Percentiles rank a stretch among this genome's conserved stretches.
These are phyloP conservation scores for Tylopilus cervinicoccineus DNA, from an alignment of 768 basidiomycete species.

Conservation along the genomic window DNA sequence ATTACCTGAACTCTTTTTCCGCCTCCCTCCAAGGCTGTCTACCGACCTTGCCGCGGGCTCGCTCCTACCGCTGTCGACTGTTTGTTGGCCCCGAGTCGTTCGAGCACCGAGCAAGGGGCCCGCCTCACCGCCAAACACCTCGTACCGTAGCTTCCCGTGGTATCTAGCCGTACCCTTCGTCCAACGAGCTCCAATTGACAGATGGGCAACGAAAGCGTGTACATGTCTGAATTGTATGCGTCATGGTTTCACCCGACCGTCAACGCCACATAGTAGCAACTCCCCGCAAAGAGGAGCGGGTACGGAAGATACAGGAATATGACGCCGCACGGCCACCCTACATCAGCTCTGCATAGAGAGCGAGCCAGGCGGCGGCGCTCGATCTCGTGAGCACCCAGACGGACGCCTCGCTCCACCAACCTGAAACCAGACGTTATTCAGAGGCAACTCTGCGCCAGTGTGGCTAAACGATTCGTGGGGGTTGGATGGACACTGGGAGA, in stretches of 20 bases:
- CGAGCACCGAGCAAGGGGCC: no score
- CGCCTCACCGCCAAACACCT: no score
- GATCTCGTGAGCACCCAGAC: constrained; percentile 49
- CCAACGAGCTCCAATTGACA: no score
- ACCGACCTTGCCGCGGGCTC: no score
- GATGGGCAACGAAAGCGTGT: no score
- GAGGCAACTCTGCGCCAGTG: constrained; percentile 37
- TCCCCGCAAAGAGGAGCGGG: constrained; percentile 31
- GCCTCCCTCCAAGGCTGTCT: no score
- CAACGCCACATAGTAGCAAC: constrained; percentile 59
- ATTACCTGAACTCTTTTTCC: no score
- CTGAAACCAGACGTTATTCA: constrained; percentile 62
- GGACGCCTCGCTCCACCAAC: constrained; percentile 77
- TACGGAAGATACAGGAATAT: constrained; percentile 85
- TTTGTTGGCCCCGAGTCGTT: no score
- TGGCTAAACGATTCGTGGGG: constrained; percentile 60
- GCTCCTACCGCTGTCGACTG: no score
- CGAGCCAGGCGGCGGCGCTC: constrained; percentile 37
- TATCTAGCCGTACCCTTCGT: no score
- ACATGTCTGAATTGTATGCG: constrained; percentile 54
- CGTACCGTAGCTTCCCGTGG: no score
- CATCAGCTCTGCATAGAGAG: constrained; percentile 40
- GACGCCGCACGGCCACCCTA: constrained; percentile 50
- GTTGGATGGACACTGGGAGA: constrained; percentile 64
- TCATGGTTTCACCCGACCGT: constrained; percentile 84